phyloP scores from a whole-genome alignment of 495 filamentous ascomycete species.

The Penicillium manginii region DNA sequence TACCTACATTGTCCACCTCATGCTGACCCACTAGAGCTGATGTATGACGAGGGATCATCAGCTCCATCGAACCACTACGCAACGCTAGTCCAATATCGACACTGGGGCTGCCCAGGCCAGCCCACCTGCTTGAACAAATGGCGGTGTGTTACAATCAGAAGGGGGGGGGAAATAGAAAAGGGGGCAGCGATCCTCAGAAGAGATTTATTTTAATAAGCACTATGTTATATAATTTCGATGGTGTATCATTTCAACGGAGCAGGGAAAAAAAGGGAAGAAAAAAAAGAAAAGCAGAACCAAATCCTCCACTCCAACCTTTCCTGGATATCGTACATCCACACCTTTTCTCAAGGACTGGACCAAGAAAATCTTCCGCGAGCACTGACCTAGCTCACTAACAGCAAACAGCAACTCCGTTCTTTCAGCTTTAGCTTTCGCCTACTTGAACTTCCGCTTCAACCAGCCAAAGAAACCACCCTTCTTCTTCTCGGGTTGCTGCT shows the following conservation, averaged over 20 bases:
- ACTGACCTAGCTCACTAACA: constrained; percentile 4
- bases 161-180: neutral
- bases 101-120: neutral
- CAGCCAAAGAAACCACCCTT: constrained; percentile 35
- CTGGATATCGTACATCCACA: constrained; percentile 32
- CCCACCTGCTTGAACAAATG: neutral
- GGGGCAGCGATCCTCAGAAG: neutral
- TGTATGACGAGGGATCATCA: constrained; percentile 2
- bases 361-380: neutral
- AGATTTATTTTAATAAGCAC: constrained; percentile 27
- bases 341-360: constrained; percentile 1
- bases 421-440: neutral
- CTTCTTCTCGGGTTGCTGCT: constrained; percentile 28
- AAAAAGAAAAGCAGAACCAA: constrained; percentile 6
- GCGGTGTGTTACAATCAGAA: neutral
- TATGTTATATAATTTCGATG: constrained; percentile 37
- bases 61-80: constrained; percentile 2
- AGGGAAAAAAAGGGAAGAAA: constrained; percentile 7
- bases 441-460: constrained; percentile 39
- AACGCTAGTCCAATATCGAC: neutral
- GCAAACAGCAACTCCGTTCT: constrained; percentile 3
- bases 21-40: constrained; percentile 1
- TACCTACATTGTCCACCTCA: neutral
- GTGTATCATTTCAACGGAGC: constrained; percentile 34
- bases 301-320: constrained; percentile 4